phyloP scores from a whole-genome alignment of 306 rosid species.

The Dicorynia guianensis region DNA sequence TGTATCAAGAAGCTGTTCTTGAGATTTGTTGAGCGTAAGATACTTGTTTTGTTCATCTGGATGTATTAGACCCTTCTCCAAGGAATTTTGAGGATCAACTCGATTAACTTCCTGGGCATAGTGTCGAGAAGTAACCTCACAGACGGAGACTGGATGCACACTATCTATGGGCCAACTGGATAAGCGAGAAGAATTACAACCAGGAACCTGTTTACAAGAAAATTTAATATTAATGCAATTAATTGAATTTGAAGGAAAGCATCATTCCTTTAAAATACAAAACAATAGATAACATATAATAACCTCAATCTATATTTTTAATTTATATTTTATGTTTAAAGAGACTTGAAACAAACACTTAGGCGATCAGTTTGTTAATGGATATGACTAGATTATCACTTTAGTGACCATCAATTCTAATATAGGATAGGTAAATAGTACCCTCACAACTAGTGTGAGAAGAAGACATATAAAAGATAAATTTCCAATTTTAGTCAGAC shows the following conservation, averaged over 20 bases:
- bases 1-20: conserved; percentile 40
- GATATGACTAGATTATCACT: neutral
- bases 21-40: conserved; percentile 46
- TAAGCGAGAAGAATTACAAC: conserved; percentile 42
- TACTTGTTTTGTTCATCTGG: conserved; percentile 40
- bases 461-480: neutral
- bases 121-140: conserved; percentile 43
- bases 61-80: conserved; percentile 39
- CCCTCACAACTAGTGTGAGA: neutral
- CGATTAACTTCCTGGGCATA: conserved; percentile 46
- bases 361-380: neutral
- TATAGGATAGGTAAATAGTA: neutral
- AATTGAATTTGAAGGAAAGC: conserved; percentile 30
- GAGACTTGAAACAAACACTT: conserved; percentile 23
- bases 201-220: conserved; percentile 52
- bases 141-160: conserved; percentile 36
- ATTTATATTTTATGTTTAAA: neutral
- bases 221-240: conserved; percentile 34
- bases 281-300: conserved; percentile 10
- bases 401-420: conserved; percentile 20
- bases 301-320: conserved; percentile 3
- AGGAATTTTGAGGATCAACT: conserved; percentile 47
- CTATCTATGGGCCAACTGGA: conserved; percentile 55
- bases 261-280: neutral
- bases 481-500: neutral